Percentiles rank a stretch among this genome's conserved stretches.
phyloP scores from a whole-genome alignment of 495 filamentous ascomycete genomes.

The Talaromyces stipitatus region DNA sequence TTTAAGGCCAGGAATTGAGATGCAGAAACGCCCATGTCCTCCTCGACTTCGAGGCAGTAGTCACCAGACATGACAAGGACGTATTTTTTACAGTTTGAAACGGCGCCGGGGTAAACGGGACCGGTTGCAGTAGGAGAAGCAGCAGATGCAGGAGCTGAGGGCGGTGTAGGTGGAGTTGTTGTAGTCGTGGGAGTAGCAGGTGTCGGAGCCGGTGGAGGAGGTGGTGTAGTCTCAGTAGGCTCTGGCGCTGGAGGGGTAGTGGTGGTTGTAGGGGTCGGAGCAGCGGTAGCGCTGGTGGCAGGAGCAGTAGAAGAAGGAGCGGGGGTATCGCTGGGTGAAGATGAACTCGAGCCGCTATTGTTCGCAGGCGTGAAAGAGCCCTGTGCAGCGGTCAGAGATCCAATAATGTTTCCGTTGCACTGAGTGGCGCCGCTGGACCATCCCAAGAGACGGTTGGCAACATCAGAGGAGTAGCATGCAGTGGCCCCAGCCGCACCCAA shows the following conservation, averaged over 20 bases:
- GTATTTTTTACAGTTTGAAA: constrained; percentile 29
- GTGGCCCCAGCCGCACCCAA: constrained; percentile 44
- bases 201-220: not conserved
- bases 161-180: not conserved
- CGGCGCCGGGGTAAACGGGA: constrained; percentile 1
- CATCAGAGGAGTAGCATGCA: constrained; percentile 48
- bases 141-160: not conserved
- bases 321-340: not conserved
- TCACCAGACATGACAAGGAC: constrained; percentile 32
- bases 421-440: constrained; percentile 26
- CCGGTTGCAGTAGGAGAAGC: not conserved
- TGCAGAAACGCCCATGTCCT: constrained; percentile 16
- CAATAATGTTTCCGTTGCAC: constrained; percentile 7
- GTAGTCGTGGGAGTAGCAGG: not conserved
- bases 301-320: not conserved
- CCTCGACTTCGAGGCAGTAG: constrained; percentile 31
- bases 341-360: not conserved
- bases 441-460: constrained; percentile 50
- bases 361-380: not conserved
- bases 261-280: not conserved
- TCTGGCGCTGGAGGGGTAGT: not conserved
- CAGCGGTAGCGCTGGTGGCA: not conserved
- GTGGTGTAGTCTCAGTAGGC: not conserved
- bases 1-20: constrained; percentile 31
- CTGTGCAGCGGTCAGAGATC: not conserved